Percentiles rank a stretch among this genome's conserved stretches.
Evolutionary conservation across 2,329 filamentous ascomycete species (phyloP).

Genomic region (Didymella pinodella): DNA sequence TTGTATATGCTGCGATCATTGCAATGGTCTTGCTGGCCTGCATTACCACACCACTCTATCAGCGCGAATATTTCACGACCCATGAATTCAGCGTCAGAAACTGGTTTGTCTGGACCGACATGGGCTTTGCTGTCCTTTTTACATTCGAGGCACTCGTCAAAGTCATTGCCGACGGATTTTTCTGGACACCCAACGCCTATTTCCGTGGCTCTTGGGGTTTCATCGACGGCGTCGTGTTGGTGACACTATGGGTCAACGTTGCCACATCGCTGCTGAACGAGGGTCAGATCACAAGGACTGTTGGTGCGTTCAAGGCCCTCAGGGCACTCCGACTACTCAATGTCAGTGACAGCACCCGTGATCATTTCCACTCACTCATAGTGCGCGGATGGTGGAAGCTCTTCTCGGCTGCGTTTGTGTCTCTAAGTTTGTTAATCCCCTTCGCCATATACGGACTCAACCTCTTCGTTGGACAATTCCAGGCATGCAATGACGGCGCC

Average conservation of each 20-base stretch:
- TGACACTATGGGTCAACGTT: constrained; percentile 96
- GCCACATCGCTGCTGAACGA: constrained; percentile 81
- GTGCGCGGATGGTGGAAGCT: constrained; percentile 95
- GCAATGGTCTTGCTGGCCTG: constrained; percentile 98
- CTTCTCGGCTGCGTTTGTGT: constrained; percentile 89
- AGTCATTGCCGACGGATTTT: constrained; percentile 90
- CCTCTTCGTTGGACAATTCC: constrained; percentile 84
- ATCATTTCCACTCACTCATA: constrained; percentile 97
- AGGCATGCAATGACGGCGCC: constrained; percentile 77
- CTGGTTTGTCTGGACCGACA: constrained; percentile 96
- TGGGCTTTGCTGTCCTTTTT: constrained; percentile 88
- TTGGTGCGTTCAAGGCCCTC: constrained; percentile 96
- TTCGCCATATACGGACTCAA: constrained; percentile 97
- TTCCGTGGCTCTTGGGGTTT: constrained; percentile 96
- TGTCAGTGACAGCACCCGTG: constrained; percentile 91
- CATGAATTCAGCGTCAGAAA: constrained; percentile 70
- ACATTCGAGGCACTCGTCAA: constrained; percentile 88
- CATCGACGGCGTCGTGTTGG: constrained; percentile 88
- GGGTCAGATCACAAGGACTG: constrained; percentile 84
- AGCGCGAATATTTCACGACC: constrained; percentile 79
- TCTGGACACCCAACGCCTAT: constrained; percentile 97
- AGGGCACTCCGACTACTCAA: constrained; percentile 91
- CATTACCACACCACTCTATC: constrained; percentile 91
- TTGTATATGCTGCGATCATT: constrained; percentile 92
- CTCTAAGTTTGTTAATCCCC: constrained; percentile 89